Conservation (phyloP, 306 rosid genomes). For the Erythrophleum fordii region DNA sequence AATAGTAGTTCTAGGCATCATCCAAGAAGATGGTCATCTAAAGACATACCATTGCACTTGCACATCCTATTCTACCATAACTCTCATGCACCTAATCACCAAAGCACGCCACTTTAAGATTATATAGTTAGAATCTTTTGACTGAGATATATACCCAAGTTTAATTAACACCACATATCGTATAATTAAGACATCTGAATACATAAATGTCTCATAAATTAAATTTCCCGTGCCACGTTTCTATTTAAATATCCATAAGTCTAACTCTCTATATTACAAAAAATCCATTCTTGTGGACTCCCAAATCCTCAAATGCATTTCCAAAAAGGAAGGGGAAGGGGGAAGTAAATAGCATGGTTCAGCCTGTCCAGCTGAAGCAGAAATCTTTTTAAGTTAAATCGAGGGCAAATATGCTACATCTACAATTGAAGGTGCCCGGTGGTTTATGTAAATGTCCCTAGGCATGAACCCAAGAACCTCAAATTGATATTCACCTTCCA, state of each 20-base stretch:
- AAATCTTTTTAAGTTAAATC: neutral
- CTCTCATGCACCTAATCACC: neutral
- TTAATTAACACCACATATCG: neutral
- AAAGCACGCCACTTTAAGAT: neutral
- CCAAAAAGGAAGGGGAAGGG: neutral
- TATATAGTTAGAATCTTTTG: neutral
- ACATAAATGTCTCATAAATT: neutral
- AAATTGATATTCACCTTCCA: slow-evolving; percentile 14
- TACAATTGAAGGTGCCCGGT: neutral
- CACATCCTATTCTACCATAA: neutral
- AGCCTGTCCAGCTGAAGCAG: slow-evolving; percentile 3
- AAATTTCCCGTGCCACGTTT: neutral
- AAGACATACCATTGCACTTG: neutral
- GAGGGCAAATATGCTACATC: slow-evolving; percentile 6
- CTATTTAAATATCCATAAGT: neutral
- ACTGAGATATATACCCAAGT: neutral
- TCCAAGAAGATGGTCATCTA: neutral
- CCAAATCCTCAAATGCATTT: slow-evolving; percentile 17
- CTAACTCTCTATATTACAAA: neutral
- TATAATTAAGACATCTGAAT: neutral
- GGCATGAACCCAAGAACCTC: neutral
- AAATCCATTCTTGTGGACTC: neutral
- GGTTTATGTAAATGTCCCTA: neutral
- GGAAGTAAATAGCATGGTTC: neutral
- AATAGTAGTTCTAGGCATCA: neutral